These are phyloP conservation scores for Hemisphaericaspora xylofermentans DNA, from an alignment of 1,139 yeast species.

Conservation along the genomic window DNA sequence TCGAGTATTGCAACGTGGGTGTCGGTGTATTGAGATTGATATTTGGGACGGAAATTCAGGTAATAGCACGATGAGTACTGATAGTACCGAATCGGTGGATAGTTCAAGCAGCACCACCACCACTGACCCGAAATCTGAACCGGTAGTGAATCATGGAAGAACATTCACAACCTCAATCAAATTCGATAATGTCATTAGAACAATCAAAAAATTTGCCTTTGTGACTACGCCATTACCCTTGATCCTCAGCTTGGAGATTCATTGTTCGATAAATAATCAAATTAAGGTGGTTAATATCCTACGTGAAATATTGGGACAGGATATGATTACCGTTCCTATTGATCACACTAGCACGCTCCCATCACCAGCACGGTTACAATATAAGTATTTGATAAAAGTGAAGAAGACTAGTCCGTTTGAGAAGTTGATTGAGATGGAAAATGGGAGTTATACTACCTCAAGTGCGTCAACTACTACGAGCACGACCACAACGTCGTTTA, in stretches of 20 bases:
- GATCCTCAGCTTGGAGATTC: slow-evolving; percentile 82
- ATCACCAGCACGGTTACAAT: slow-evolving; percentile 68
- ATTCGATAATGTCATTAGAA: slow-evolving; percentile 65
- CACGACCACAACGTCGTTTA: slow-evolving; percentile 41
- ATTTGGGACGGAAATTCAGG: slow-evolving; percentile 81
- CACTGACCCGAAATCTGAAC: slow-evolving; percentile 43
- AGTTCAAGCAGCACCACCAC: slow-evolving; percentile 1
- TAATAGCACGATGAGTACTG: too few relatives aligned
- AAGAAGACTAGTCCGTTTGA: slow-evolving; percentile 49
- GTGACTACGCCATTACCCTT: slow-evolving; percentile 81
- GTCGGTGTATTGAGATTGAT: slow-evolving; percentile 90
- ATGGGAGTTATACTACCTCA: slow-evolving; percentile 23
- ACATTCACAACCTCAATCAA: slow-evolving; percentile 76
- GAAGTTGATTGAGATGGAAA: slow-evolving; percentile 21
- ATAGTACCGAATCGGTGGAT: slow-evolving; percentile 7
- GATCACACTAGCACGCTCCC: slow-evolving; percentile 46
- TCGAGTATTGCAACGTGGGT: slow-evolving; percentile 86
- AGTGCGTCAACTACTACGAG: slow-evolving; percentile 38
- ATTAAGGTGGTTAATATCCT: slow-evolving; percentile 51
- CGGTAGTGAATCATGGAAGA: slow-evolving; percentile 88
- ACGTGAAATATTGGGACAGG: slow-evolving; percentile 57
- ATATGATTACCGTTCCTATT: slow-evolving; percentile 49
- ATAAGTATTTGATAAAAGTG: slow-evolving; percentile 72
- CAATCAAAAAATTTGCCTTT: slow-evolving; percentile 82
- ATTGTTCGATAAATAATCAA: slow-evolving; percentile 71